These are phyloP conservation scores for Kregervanrija delftensis DNA, from an alignment of 805 yeast species.

Conservation along the genomic window DNA sequence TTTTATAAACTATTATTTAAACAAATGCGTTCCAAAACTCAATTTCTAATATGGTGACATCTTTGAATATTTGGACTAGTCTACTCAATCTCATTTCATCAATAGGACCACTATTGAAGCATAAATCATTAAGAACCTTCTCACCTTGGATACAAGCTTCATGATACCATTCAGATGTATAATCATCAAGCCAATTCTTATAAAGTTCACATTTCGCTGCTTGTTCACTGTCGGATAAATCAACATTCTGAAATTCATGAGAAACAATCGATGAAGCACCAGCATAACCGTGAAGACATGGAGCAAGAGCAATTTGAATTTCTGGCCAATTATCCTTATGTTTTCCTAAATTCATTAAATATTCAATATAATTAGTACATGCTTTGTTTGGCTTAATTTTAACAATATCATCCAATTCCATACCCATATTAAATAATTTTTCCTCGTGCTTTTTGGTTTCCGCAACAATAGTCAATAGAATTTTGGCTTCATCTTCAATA, in stretches of 20 bases:
- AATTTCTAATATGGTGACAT: conserved; percentile 5
- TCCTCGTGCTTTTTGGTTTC: conserved; percentile 53
- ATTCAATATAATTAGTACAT: conserved; percentile 54
- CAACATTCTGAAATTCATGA: background rate
- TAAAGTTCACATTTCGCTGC: background rate
- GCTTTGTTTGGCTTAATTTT: conserved; percentile 46
- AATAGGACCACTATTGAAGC: background rate
- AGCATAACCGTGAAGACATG: conserved; percentile 9
- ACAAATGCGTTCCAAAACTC: conserved; percentile 8
- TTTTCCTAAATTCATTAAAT: conserved; percentile 46
- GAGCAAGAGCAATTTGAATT: conserved; percentile 4
- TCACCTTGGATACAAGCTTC: conserved; percentile 2
- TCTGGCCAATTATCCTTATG: conserved; percentile 4
- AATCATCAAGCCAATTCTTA: conserved; percentile 3
- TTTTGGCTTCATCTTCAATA: conserved; percentile 42
- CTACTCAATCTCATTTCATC: conserved; percentile 3
- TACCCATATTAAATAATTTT: conserved; percentile 34
- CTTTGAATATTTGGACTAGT: conserved; percentile 5
- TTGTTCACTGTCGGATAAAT: background rate
- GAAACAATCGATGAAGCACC: background rate
- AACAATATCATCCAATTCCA: conserved; percentile 39
- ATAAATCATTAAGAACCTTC: background rate
- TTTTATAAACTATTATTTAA: background rate
- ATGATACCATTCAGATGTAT: background rate
- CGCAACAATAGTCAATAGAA: conserved; percentile 42